Conservation (phyloP, 441 rosid genomes). For the Corymbia citriodora region DNA sequence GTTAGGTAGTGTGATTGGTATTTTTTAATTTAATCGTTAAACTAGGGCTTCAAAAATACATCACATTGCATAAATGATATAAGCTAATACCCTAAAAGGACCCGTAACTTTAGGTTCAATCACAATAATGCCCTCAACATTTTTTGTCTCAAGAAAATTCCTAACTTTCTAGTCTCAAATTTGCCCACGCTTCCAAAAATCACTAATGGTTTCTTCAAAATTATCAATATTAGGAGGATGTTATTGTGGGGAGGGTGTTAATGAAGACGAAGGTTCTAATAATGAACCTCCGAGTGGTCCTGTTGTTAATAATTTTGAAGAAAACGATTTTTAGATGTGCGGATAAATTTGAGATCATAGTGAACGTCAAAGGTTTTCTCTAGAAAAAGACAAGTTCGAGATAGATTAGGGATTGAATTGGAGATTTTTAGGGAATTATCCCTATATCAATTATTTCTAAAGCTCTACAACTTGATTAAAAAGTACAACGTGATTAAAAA, state of each 20-base stretch:
- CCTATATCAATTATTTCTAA: neutral
- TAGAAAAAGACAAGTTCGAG: no score
- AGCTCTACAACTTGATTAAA: neutral
- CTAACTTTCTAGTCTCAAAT: neutral
- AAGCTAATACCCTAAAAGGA: neutral
- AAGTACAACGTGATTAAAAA: neutral
- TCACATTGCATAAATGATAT: neutral
- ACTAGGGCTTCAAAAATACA: neutral
- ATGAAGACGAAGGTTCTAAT: neutral
- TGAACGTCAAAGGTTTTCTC: neutral
- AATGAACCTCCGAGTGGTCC: fast-evolving
- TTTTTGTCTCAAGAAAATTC: neutral
- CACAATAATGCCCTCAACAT: fast-evolving
- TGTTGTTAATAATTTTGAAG: neutral
- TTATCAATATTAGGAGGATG: neutral
- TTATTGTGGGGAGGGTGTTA: neutral
- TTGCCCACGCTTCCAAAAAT: neutral
- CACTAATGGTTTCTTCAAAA: neutral
- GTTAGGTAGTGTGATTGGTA: neutral
- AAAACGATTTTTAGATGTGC: neutral
- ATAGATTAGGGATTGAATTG: neutral
- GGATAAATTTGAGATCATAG: neutral
- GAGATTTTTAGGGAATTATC: neutral
- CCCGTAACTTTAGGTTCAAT: neutral
- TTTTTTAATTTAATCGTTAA: neutral